Evolutionary conservation across 345 rosid genomes (phyloP), one percentile per base, ranked within the genome.

Genomic region (Eucalyptus globulus): DNA sequence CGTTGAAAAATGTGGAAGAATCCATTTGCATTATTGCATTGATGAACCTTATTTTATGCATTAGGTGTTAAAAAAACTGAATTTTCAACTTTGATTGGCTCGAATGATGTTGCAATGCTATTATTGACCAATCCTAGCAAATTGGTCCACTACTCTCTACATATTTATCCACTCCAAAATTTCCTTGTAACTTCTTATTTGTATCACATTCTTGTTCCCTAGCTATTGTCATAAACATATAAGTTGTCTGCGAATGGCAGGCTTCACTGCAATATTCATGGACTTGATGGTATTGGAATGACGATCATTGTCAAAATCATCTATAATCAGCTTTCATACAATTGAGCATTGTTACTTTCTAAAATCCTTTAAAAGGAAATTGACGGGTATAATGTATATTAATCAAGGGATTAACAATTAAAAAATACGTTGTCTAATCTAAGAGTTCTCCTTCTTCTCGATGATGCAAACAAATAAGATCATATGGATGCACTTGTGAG

Each of bases 161-260:
- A 56, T 56, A 21, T 26, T 60, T 60, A 60, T 0, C 31, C 31
- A 60, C 13, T 60, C 7, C 67, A 29, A 3, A 27, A 26, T 60
- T 60, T 60, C 31, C 16, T 60, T 12, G 15, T 60, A 50, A 50
- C 53, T 50, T 15, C 19, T 50, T 50, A 50, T 50, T 50, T 50
- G 19, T 50, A 50, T 50, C 53, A 6, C 53, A 50, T 50, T 0
- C 53, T 14, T 50, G 53, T 50, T 50, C 53, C 53, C 53, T 50
- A 50, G 53, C 53, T 50, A 50, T 50, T 50, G 0, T 49, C 7
- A 50, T 50, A 50, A 50, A 50, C 53, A 15, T 50, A 50, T 50
- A 1, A 50, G 53, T 50, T 50, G 53, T 15, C 19, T 0, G 0
- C 53, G 53, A 1, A 3, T 50, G 7, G 53, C 3, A 50, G 19